These are phyloP conservation scores for Nannizzia gypsea DNA, from an alignment of 2,329 filamentous ascomycete species.

Conservation along the genomic window DNA sequence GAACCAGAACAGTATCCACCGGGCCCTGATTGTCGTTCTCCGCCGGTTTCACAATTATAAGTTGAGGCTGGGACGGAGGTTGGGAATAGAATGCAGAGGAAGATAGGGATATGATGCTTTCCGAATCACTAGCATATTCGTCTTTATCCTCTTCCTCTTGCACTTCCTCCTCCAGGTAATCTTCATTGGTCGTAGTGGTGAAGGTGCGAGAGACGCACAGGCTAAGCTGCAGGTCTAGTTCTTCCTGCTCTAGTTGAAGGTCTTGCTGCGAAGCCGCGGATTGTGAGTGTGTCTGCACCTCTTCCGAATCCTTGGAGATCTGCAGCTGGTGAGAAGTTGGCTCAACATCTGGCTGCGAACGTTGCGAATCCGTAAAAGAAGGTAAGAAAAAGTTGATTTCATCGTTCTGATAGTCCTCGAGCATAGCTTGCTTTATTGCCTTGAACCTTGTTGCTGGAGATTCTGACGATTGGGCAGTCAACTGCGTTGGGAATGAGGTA, in stretches of 20 bases:
- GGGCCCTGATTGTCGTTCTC: background rate
- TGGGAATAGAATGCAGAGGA: conserved; percentile 20
- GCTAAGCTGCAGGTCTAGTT: background rate
- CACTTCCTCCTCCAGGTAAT: background rate
- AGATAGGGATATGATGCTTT: conserved; percentile 18
- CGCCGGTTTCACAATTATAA: background rate
- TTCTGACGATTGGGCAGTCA: background rate
- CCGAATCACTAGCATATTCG: background rate
- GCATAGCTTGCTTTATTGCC: conserved; percentile 13
- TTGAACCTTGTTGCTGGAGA: conserved; percentile 7
- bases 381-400: conserved; percentile 12
- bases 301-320: background rate
- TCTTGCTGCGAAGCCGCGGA: background rate
- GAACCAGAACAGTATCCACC: background rate
- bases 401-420: conserved; percentile 9
- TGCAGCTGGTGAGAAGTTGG: background rate
- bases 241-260: background rate
- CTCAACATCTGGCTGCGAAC: background rate
- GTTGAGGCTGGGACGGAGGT: background rate
- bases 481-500: background rate
- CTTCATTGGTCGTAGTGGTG: background rate
- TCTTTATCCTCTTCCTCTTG: background rate
- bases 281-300: background rate
- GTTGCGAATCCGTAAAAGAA: conserved; percentile 1
- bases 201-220: background rate